Evolutionary conservation across 2,329 filamentous ascomycete species (phyloP), one percentile per base, ranked within the genome.

Genomic region (Ambrosiella cleistominuta): DNA sequence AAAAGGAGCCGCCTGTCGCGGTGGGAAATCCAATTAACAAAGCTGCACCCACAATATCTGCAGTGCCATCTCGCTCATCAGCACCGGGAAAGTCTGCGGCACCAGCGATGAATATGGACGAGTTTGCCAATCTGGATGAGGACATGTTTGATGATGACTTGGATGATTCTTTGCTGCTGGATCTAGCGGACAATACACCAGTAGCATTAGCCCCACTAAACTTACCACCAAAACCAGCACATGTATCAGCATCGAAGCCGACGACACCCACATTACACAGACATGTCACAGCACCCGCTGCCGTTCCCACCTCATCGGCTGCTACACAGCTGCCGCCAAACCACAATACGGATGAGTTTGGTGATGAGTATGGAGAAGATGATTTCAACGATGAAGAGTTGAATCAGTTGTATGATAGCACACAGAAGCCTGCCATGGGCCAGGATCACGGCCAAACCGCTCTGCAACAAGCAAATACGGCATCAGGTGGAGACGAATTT

Each of bases 381-480:
- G 78, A 81, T 40, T 74, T 81, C 60, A 79, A 83, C 63, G 80
- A 83, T 49, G 79, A 82, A 56, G 70, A 75, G 0, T 71, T 83
- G 5, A 70, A 45, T 9, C 36, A 39, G 35, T 7, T 38, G 17
- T 57, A 40, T 51, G 72, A 72, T 1, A 74, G 65, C 47, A 65
- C 59, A 27, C 59, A 61, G n/a, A 45, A 74, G 8, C 65, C 65
- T 45, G 63, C 66, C 44, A 65, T 64, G 37, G 42, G 52, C n/a
- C 19, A 19, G 39, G 27, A 51, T 5, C 8, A 42, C 27, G 47
- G 40, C 15, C 40, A 13, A n/a, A 19, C 50, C 3, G 44, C 12
- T 8, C 44, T 15, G 9, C 50, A 12, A 19, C 49, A 13, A 27
- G 13, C 44, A 51, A n/a, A 42, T 1, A 19, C 36, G 9, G 17